Evolutionary conservation across 164 flowering plant genomes (phyloP).

Genomic region (Paratinospora sagittata): DNA sequence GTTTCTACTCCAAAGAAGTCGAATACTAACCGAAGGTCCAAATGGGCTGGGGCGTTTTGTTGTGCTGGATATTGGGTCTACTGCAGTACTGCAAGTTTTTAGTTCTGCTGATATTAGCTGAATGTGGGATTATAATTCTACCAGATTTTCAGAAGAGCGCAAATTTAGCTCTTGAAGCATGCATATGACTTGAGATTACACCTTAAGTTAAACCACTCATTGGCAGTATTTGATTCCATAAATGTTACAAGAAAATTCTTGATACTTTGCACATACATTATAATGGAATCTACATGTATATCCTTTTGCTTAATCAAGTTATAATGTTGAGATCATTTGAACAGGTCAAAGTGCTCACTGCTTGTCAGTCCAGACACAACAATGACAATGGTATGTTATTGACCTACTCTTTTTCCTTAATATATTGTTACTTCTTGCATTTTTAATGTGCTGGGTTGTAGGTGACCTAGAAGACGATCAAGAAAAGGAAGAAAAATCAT

Average conservation of each 20-base stretch:
- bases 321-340: constrained; percentile 12
- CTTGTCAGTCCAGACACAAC: constrained; percentile 58
- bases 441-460: constrained; percentile 17
- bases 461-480: constrained; percentile 40
- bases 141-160: no score
- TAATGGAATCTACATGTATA: neutral
- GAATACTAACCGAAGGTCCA: no score
- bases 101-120: no score
- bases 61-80: no score
- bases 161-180: no score
- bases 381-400: constrained; percentile 50
- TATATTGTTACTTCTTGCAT: neutral
- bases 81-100: no score
- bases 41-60: no score
- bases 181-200: no score
- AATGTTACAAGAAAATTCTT: neutral
- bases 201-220: no score
- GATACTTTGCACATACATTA: neutral
- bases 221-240: neutral
- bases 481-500: constrained; percentile 51
- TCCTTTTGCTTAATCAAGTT: neutral
- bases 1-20: no score
- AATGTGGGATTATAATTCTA: no score
- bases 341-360: constrained; percentile 64
- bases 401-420: constrained; percentile 3